Conservation (phyloP, 179 eudicot species). For the Nepenthes alata region DNA sequence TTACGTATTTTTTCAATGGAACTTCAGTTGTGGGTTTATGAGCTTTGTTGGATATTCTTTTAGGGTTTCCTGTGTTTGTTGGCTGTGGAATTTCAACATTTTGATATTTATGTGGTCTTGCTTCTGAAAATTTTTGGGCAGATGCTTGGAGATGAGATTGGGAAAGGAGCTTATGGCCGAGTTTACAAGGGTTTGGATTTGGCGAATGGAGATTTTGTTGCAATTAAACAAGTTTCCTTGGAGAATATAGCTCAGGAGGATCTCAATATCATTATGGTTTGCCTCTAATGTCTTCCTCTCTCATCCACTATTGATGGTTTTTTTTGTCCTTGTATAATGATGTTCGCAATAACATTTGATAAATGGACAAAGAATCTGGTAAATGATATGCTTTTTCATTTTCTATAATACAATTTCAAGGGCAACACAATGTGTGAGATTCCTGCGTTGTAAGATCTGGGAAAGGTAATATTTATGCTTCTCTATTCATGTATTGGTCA, state of each 20-base stretch:
- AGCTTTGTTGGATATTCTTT: not conserved
- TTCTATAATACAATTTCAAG: no score
- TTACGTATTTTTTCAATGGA: not conserved
- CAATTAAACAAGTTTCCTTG: constrained; percentile 93
- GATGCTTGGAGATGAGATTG: constrained; percentile 99
- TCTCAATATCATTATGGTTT: constrained; percentile 89
- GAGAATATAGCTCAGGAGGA: constrained; percentile 97
- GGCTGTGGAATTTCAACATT: not conserved
- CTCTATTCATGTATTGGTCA: no score
- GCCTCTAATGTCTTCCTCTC: constrained; percentile 3
- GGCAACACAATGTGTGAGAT: no score
- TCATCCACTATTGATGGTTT: not conserved
- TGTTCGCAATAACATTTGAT: no score
- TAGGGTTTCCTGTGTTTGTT: not conserved
- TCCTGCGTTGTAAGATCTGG: no score
- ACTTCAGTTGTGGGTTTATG: not conserved
- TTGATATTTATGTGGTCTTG: not conserved
- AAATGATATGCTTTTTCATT: no score
- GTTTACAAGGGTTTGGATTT: constrained; percentile 98
- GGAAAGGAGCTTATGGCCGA: constrained; percentile 98
- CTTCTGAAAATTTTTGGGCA: constrained; percentile 8
- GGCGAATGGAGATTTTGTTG: constrained; percentile 99
- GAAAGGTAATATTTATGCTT: no score
- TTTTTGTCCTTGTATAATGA: no score
- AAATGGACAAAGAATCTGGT: no score